A percentile compares a stretch with the other conserved stretches of the same genome.
Evolutionary conservation across 768 basidiomycete species (phyloP).

Genomic region (Rhodotorula toruloides): DNA sequence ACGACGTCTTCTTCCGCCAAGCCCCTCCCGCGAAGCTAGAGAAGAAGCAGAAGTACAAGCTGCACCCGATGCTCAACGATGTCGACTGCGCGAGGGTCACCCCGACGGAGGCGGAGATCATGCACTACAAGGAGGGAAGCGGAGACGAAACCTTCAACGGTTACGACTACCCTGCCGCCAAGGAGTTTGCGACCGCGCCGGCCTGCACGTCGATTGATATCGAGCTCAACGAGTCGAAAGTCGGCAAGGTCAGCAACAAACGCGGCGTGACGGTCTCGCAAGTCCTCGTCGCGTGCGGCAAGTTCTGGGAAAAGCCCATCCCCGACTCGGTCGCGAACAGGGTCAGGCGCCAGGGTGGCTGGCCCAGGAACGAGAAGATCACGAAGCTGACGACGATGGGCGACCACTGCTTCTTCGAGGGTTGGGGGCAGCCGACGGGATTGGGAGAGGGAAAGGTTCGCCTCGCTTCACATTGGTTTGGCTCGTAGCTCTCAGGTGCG

Average conservation of each 20-base stretch:
- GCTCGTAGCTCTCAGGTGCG: too few relatives aligned
- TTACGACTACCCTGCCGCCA: not conserved
- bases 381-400: not conserved
- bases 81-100: not conserved
- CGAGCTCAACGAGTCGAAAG: not conserved
- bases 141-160: not conserved
- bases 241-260: not conserved
- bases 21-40: not conserved
- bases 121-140: not conserved
- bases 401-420: slow-evolving; percentile 1
- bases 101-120: not conserved
- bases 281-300: not conserved
- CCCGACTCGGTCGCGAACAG: not conserved
- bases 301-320: not conserved
- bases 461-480: not conserved
- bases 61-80: not conserved
- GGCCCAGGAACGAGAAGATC: not conserved
- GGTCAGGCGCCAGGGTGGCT: not conserved
- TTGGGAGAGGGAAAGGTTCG: not conserved
- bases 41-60: too few relatives aligned
- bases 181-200: not conserved
- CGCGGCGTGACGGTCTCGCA: not conserved
- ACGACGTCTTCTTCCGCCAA: not conserved
- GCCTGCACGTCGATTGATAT: not conserved
- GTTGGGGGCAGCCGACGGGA: not conserved